phyloP scores from a whole-genome alignment of 2,329 filamentous ascomycete species.

The Purpureocillium lavendulum region DNA sequence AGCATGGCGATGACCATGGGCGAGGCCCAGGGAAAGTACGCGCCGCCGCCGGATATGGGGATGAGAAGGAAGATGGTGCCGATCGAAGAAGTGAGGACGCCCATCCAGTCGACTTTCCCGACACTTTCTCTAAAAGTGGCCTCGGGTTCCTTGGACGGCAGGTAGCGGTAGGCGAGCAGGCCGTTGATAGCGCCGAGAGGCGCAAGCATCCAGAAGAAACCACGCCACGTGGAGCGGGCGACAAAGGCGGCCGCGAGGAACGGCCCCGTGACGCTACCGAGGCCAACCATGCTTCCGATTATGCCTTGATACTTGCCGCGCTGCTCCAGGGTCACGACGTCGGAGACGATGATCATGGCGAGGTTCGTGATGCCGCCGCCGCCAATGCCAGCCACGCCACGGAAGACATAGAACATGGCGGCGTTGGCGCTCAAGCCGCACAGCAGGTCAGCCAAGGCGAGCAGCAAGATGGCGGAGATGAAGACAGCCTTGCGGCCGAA shows the following conservation, averaged over 20 bases:
- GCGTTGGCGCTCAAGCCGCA: constrained; percentile 49
- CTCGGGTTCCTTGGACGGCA: constrained; percentile 42
- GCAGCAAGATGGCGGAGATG: constrained; percentile 40
- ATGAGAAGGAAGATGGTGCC: constrained; percentile 54
- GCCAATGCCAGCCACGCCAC: constrained; percentile 52
- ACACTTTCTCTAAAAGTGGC: constrained; percentile 37
- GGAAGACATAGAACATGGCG: constrained; percentile 52
- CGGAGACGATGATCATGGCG: constrained; percentile 53
- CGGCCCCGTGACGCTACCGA: constrained; percentile 33
- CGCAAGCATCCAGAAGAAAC: constrained; percentile 38
- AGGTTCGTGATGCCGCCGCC: constrained; percentile 52
- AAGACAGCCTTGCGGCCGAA: constrained; percentile 52
- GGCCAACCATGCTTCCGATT: constrained; percentile 27
- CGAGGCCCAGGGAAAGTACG: constrained; percentile 48
- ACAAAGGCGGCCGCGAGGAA: constrained; percentile 33
- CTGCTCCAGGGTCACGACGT: constrained; percentile 49
- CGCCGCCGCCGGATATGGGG: constrained; percentile 47
- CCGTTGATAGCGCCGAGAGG: constrained; percentile 39
- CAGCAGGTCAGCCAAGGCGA: constrained; percentile 48
- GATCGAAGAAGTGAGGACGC: constrained; percentile 43
- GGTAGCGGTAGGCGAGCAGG: constrained; percentile 34
- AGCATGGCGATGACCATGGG: constrained; percentile 64
- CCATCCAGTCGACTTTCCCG: constrained; percentile 50
- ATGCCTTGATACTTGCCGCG: constrained; percentile 47
- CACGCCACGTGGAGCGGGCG: constrained; percentile 29